Conservation (phyloP, 306 rosid species). For the Dicorynia guianensis region DNA sequence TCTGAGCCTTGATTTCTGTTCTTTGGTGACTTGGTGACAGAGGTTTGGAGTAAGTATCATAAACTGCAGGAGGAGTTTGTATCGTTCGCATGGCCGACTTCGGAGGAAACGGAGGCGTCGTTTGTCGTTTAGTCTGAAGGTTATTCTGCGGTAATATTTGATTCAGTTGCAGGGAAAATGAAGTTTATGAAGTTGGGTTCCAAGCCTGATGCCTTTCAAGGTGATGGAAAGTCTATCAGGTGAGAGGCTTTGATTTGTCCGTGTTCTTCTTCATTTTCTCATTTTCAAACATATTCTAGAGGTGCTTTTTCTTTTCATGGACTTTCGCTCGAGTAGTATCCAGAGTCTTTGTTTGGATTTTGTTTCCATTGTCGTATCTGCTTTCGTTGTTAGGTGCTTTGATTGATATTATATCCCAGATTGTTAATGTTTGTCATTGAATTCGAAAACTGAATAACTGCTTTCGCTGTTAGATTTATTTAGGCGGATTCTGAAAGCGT, state of each 20-base stretch:
- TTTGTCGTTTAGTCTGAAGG: constrained; percentile 34
- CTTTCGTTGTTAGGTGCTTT: neutral
- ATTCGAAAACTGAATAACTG: constrained; percentile 5
- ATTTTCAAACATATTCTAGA: too few relatives aligned
- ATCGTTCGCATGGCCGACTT: constrained; percentile 29
- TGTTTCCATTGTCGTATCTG: neutral
- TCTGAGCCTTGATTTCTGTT: constrained; percentile 31
- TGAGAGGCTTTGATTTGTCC: constrained; percentile 27
- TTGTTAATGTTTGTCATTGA: constrained; percentile 11
- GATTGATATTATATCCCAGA: constrained; percentile 1
- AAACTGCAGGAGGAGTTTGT: constrained; percentile 27
- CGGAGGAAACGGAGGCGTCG: constrained; percentile 29
- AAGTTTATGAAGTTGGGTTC: constrained; percentile 97
- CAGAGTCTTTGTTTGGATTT: neutral
- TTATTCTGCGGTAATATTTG: neutral
- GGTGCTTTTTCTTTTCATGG: neutral
- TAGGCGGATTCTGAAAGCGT: constrained; percentile 7
- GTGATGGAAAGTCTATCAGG: constrained; percentile 82
- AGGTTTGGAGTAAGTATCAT: constrained; percentile 14
- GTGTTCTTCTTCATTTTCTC: neutral
- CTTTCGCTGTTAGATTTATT: constrained; percentile 16
- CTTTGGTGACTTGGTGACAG: constrained; percentile 12
- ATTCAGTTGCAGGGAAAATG: neutral
- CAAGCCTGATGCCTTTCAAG: constrained; percentile 87
- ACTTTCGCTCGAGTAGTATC: too few relatives aligned